Percentiles rank a stretch among this genome's conserved stretches.
These are phyloP conservation scores for Silene coronaria DNA, from an alignment of 179 eudicot genomes.

Conservation along the genomic window DNA sequence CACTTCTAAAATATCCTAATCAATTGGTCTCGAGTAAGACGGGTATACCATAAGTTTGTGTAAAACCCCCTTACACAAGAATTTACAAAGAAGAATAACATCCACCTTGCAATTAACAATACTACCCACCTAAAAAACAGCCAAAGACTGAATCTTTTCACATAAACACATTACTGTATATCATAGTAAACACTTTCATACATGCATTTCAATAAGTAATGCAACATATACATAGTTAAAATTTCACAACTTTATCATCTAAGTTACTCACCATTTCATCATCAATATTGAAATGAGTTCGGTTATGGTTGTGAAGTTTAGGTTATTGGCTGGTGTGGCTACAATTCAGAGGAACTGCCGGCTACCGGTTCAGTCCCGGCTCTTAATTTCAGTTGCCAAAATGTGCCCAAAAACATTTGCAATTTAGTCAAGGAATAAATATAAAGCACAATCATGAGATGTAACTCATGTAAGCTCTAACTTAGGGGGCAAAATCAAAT, in stretches of 20 bases:
- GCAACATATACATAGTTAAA: not conserved
- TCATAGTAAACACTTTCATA: not conserved
- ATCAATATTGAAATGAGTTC: too few species aligned
- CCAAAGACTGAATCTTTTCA: not conserved
- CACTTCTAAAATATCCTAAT: not conserved
- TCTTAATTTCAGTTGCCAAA: not conserved
- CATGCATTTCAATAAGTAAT: conserved; percentile 5
- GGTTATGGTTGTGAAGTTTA: too few species aligned
- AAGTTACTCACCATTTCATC: too few species aligned
- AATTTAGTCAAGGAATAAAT: too few species aligned
- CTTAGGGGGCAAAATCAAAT: not conserved
- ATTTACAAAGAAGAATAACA: too few species aligned
- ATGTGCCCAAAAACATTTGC: not conserved
- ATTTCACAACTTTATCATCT: too few species aligned
- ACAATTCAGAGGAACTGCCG: too few species aligned
- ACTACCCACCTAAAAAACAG: not conserved
- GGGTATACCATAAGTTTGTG: too few species aligned
- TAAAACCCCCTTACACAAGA: not conserved
- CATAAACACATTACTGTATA: not conserved
- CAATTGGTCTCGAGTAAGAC: too few species aligned
- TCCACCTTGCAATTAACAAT: not conserved
- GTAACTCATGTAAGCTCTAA: too few species aligned
- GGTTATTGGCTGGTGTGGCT: not conserved
- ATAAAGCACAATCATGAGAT: too few species aligned
- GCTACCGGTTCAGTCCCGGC: not conserved